Base-by-base conservation (phyloP, 169 alveolate genomes). In the Cryptosporidium canis region DNA sequence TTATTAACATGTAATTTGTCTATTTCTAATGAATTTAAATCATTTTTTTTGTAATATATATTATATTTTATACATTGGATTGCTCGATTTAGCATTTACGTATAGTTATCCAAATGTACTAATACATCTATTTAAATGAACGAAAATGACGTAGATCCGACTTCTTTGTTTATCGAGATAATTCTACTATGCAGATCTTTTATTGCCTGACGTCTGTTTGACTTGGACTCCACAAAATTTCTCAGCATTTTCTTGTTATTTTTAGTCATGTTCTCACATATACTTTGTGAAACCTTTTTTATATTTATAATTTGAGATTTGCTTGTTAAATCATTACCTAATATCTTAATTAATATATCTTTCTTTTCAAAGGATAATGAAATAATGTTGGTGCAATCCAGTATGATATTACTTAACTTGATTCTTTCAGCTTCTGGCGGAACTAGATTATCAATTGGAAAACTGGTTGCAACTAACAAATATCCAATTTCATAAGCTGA, bases 61-160 rank as follows among this genome's bases (percentile, higher is more conserved):
- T 48, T n/a, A n/a, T 51, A n/a, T 51, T 18, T 51, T 18, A 18
- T 51, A 51, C 9, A 51, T 51, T 2, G n/a, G 24, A 33, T 21
- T 51, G 63, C 16, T 33, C 63, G n/a, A 51, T 18, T 51, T 3
- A 4, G 67, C 27, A 31, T 14, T 58, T 29, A 61, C 68, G 68
- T 61, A 61, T 24, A 35, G 41, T 31, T 35, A 35, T 61, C 31
- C 5, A 16, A 3, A 29, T 61, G 44, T 12, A 61, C 31, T 18
- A 33, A 16, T 35, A 33, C 12, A 12, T 61, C 31, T 29, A 29
- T 3, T 35, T 16, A 61, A 29, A 70, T 33, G 33, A 70, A 70
- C 53, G 84, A 35, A 33, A 70, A 70, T 31, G 84, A 70, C 1
- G 84, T 70, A 12, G 84, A 70, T 29, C n/a, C 66, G 31, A 16